Conservation (phyloP, 2,329 filamentous ascomycete genomes). For the Alternaria panax region DNA sequence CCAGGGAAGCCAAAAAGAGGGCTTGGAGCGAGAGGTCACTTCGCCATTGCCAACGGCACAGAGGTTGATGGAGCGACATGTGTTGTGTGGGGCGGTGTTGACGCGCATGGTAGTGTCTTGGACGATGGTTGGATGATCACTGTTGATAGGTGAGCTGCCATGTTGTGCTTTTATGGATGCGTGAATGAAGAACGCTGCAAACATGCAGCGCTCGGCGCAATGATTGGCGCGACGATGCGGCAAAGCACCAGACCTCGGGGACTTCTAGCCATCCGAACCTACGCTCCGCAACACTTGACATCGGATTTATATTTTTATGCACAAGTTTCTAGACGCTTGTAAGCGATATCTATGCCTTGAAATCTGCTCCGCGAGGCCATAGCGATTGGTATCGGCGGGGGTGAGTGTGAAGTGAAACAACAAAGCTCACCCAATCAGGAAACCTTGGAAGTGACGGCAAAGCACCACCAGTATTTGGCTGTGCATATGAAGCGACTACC, state of each 20-base stretch:
- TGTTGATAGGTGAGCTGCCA: conserved; percentile 41
- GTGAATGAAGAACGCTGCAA: background rate
- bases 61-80: conserved; percentile 58
- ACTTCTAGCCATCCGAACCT: background rate
- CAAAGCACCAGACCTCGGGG: background rate
- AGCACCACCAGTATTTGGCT: conserved; percentile 3
- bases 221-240: background rate
- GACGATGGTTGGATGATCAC: conserved; percentile 55
- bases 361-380: background rate
- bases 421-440: conserved; percentile 17
- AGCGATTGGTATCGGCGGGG: conserved; percentile 9
- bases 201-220: conserved; percentile 1
- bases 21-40: conserved; percentile 52
- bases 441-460: conserved; percentile 20
- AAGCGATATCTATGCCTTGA: background rate
- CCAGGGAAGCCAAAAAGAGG: conserved; percentile 49
- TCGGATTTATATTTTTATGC: background rate
- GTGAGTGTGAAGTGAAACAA: conserved; percentile 12
- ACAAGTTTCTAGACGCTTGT: background rate
- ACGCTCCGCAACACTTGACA: conserved; percentile 9
- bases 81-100: conserved; percentile 63
- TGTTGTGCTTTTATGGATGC: background rate
- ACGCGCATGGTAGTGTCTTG: conserved; percentile 51
- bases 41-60: conserved; percentile 50
- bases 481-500: background rate